phyloP scores from a whole-genome alignment of 2,329 filamentous ascomycete species.

The Nigrospora osmanthi region DNA sequence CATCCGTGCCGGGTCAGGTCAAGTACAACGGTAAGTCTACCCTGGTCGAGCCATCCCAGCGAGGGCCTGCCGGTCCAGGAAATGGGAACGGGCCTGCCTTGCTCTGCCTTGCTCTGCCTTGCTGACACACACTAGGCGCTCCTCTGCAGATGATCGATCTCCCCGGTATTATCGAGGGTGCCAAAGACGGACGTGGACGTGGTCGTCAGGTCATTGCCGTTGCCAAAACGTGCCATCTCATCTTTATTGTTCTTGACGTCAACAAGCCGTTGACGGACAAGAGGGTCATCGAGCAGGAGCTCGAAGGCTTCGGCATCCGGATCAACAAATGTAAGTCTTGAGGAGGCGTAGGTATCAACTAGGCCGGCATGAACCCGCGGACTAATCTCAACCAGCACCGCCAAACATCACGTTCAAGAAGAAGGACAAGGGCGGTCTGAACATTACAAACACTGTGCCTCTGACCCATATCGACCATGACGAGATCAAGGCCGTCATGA shows the following conservation, averaged over 20 bases:
- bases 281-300: slow-evolving; percentile 84
- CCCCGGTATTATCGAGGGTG: slow-evolving; percentile 96
- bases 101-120: neutral
- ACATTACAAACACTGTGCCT: slow-evolving; percentile 90
- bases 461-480: slow-evolving; percentile 89
- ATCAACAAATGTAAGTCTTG: slow-evolving; percentile 68
- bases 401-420: slow-evolving; percentile 99
- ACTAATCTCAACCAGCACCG: slow-evolving; percentile 40
- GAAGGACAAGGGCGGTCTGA: slow-evolving; percentile 97
- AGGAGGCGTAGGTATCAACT: too few species aligned
- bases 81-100: too few species aligned
- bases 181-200: slow-evolving; percentile 95
- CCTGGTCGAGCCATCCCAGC: neutral
- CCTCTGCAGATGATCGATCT: slow-evolving; percentile 98
- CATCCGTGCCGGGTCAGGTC: slow-evolving; percentile 93
- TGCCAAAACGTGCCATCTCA: slow-evolving; percentile 96
- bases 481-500: slow-evolving; percentile 97
- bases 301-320: slow-evolving; percentile 95
- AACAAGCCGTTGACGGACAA: slow-evolving; percentile 98
- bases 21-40: slow-evolving; percentile 66
- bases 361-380: too few species aligned
- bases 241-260: slow-evolving; percentile 97
- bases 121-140: slow-evolving; percentile 44
- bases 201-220: slow-evolving; percentile 98
- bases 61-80: neutral